A percentile compares a stretch with the other conserved stretches of the same genome.
Evolutionary conservation across 306 rosid species (phyloP).

Genomic region (Sesbania bispinosa): DNA sequence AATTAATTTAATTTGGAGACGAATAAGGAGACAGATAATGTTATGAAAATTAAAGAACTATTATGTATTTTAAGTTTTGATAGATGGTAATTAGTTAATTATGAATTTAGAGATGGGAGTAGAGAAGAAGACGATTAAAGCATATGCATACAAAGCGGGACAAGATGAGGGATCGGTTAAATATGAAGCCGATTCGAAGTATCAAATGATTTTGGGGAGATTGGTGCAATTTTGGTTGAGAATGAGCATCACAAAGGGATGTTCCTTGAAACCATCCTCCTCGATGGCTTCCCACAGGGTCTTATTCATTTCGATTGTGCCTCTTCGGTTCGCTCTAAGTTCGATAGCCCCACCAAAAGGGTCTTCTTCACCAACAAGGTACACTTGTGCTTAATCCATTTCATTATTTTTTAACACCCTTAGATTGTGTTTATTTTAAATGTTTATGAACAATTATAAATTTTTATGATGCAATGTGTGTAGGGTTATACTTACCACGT

Average conservation of each 20-base stretch:
- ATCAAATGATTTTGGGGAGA: conserved; percentile 53
- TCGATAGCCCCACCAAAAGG: conserved; percentile 43
- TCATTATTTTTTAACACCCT: no score
- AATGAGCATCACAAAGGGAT: conserved; percentile 74
- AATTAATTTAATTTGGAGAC: no score
- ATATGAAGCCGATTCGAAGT: conserved; percentile 49
- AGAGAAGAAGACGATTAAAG: conserved; percentile 47
- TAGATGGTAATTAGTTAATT: background rate
- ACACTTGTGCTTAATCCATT: no score
- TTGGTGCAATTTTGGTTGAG: conserved; percentile 64
- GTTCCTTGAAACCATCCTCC: conserved; percentile 45
- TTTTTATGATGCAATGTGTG: no score
- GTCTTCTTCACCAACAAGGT: conserved; percentile 64
- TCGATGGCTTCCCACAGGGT: conserved; percentile 37
- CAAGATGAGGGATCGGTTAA: conserved; percentile 17
- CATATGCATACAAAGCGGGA: conserved; percentile 48
- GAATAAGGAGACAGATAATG: no score
- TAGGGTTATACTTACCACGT: no score
- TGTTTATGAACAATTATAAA: no score
- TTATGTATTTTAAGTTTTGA: background rate
- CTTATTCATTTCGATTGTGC: conserved; percentile 37
- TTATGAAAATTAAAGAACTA: no score
- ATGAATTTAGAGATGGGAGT: conserved; percentile 41
- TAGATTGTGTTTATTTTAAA: no score
- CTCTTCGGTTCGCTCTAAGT: conserved; percentile 73